phyloP scores from a whole-genome alignment of 352 stramenopile species.

The Globisporangium echinulatum region DNA sequence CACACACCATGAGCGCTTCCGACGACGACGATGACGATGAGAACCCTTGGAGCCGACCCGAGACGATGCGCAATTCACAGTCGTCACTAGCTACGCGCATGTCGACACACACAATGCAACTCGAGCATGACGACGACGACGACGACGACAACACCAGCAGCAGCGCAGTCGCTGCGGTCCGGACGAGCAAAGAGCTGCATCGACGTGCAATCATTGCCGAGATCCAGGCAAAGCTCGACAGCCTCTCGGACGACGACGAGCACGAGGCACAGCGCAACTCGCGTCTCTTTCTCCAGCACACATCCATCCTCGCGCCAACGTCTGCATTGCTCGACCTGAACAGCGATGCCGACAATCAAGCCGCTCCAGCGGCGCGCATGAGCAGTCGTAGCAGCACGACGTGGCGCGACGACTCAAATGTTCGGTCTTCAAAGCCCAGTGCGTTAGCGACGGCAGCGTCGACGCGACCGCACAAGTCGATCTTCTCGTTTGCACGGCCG shows the following conservation, averaged over 20 bases:
- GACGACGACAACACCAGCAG: not conserved
- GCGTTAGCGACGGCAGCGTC: too few relatives aligned
- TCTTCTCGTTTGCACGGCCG: conserved; percentile 22
- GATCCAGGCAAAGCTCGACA: conserved; percentile 43
- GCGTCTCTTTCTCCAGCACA: conserved; percentile 36
- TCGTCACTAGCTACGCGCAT: not conserved
- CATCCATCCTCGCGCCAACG: conserved; percentile 16
- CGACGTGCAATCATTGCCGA: conserved; percentile 34
- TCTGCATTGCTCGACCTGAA: not conserved
- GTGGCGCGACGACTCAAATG: too few relatives aligned
- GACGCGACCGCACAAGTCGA: conserved; percentile 7
- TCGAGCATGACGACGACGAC: not conserved
- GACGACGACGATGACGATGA: too few relatives aligned
- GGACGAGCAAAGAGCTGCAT: conserved; percentile 11
- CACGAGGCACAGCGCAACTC: conserved; percentile 21
- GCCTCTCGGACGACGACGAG: conserved; percentile 33
- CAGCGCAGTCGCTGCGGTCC: not conserved
- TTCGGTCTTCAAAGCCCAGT: not conserved
- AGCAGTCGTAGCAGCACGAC: not conserved
- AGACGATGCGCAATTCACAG: not conserved
- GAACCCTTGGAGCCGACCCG: too few relatives aligned
- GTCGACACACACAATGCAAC: not conserved
- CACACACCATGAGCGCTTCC: too few relatives aligned
- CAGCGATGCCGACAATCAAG: not conserved
- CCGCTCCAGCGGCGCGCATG: not conserved